These are phyloP conservation scores for Linum tenue DNA, from an alignment of 345 rosid species.

Conservation along the genomic window DNA sequence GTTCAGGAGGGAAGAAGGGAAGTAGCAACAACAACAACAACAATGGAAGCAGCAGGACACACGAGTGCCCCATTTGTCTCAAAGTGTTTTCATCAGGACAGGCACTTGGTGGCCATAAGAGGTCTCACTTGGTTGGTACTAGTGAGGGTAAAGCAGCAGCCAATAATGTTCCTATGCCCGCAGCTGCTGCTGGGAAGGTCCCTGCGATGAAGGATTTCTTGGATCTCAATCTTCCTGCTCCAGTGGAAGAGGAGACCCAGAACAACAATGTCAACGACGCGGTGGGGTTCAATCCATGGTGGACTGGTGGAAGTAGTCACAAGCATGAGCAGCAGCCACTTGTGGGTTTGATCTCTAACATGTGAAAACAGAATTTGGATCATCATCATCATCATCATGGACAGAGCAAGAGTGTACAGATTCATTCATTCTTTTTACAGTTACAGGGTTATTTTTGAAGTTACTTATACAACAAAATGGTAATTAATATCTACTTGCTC, in stretches of 20 bases:
- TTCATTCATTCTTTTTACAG: conserved; percentile 41
- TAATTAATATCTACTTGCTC: background rate
- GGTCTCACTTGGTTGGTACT: conserved; percentile 39
- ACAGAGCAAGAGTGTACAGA: conserved; percentile 19
- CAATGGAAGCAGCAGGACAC: conserved; percentile 13
- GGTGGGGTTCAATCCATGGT: conserved; percentile 42
- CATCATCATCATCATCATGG: conserved; percentile 2
- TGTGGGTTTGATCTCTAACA: conserved; percentile 35
- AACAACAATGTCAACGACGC: background rate
- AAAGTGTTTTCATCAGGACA: conserved; percentile 68
- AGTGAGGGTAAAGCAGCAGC: conserved; percentile 17
- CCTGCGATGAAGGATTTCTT: conserved; percentile 27
- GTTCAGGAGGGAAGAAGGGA: conserved; percentile 5
- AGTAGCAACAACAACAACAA: background rate
- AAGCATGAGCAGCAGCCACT: conserved; percentile 35
- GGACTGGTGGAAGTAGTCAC: conserved; percentile 26
- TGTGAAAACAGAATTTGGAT: conserved; percentile 7
- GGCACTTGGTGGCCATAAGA: conserved; percentile 83
- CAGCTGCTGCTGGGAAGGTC: background rate
- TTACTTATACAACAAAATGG: background rate
- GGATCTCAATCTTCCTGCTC: conserved; percentile 53
- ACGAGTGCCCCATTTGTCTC: conserved; percentile 58
- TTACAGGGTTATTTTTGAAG: conserved; percentile 11
- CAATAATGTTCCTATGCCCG: conserved; percentile 5
- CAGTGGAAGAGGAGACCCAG: conserved; percentile 33